Conservation (phyloP, 257 asterid species). For the Petunia axillaris region DNA sequence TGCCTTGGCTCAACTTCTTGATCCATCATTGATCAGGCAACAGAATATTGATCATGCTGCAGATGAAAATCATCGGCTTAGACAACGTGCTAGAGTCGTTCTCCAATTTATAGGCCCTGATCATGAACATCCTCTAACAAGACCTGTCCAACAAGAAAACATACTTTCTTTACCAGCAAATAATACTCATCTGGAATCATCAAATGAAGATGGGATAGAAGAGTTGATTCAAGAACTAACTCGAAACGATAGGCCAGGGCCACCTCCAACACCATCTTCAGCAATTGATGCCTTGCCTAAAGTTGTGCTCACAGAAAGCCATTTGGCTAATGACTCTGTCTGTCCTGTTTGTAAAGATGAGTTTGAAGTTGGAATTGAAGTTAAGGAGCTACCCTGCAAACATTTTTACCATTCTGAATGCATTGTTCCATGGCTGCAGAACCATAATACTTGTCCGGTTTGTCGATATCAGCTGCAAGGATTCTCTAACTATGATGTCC, state of each 20-base stretch:
- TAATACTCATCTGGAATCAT: background rate
- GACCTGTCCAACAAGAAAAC: slow-evolving; percentile 21
- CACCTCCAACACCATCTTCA: slow-evolving; percentile 41
- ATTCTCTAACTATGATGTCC: slow-evolving; percentile 25
- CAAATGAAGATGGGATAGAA: slow-evolving; percentile 26
- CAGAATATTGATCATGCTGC: background rate
- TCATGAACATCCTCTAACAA: no score
- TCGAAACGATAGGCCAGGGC: slow-evolving; percentile 46
- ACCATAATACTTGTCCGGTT: slow-evolving; percentile 77
- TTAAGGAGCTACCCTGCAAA: slow-evolving; percentile 71
- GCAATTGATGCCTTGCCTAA: slow-evolving; percentile 48
- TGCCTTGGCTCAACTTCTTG: slow-evolving; percentile 50
- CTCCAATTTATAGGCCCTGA: slow-evolving; percentile 60
- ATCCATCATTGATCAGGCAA: slow-evolving; percentile 39
- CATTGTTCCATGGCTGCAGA: slow-evolving; percentile 72
- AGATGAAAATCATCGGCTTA: background rate
- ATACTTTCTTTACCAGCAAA: background rate
- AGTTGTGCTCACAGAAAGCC: slow-evolving; percentile 43
- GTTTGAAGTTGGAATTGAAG: slow-evolving; percentile 60
- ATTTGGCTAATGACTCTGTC: slow-evolving; percentile 42
- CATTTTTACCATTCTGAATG: slow-evolving; percentile 78
- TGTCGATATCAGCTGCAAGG: slow-evolving; percentile 66
- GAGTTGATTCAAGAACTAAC: slow-evolving; percentile 42
- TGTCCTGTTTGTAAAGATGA: slow-evolving; percentile 89
- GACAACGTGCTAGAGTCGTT: slow-evolving; percentile 43